Conservation (phyloP, 179 eudicot genomes). For the Camellia oleifera region DNA sequence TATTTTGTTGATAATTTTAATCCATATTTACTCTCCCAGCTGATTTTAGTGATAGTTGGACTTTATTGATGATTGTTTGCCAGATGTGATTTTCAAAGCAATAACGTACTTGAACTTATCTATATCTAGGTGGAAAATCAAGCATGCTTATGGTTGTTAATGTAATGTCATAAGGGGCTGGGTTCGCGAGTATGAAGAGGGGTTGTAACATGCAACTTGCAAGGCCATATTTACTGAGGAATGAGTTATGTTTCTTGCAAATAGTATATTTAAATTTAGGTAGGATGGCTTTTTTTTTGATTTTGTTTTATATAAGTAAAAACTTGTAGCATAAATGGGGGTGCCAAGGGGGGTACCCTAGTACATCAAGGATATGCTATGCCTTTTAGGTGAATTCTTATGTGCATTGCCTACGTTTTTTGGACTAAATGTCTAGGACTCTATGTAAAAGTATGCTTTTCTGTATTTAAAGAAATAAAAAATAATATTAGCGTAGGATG, state of each 20-base stretch:
- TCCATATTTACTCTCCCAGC: neutral
- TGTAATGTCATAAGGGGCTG: neutral
- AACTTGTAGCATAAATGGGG: too few relatives aligned
- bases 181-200: neutral
- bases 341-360: too few relatives aligned
- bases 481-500: too few relatives aligned
- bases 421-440: neutral
- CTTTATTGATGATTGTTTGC: neutral
- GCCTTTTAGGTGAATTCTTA: neutral
- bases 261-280: neutral
- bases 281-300: neutral
- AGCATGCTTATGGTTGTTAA: neutral
- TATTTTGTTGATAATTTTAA: neutral
- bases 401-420: neutral
- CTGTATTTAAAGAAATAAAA: too few relatives aligned
- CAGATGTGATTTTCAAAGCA: neutral
- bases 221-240: neutral
- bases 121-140: neutral
- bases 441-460: neutral
- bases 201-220: neutral
- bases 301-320: too few relatives aligned
- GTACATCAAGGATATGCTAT: neutral
- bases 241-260: neutral
- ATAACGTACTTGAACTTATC: neutral
- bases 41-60: neutral